phyloP scores from a whole-genome alignment of 306 rosid species.

The Alnus glutinosa region DNA sequence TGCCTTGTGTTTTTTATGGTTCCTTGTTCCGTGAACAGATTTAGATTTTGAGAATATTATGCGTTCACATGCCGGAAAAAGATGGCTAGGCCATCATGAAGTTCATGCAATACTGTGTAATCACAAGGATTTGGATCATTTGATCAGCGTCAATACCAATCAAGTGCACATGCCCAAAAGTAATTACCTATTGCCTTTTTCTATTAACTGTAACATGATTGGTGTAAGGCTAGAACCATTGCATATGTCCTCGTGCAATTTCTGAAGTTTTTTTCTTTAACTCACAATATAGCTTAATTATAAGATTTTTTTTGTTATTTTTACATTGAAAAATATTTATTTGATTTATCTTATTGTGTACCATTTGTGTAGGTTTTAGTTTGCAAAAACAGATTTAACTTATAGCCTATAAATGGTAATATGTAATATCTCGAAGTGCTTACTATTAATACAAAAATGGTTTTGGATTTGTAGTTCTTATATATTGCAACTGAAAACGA shows the following conservation, averaged over 20 bases:
- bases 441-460: background rate
- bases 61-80: slow-evolving; percentile 61
- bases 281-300: too few relatives aligned
- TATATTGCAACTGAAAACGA: slow-evolving; percentile 9
- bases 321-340: background rate
- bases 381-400: too few relatives aligned
- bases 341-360: too few relatives aligned
- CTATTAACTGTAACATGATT: slow-evolving; percentile 20
- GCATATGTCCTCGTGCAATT: background rate
- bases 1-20: slow-evolving; percentile 24
- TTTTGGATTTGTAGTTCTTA: slow-evolving; percentile 14
- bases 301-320: too few relatives aligned
- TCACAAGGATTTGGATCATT: slow-evolving; percentile 51
- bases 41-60: slow-evolving; percentile 61
- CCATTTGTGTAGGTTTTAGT: too few relatives aligned
- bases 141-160: slow-evolving; percentile 56
- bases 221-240: background rate
- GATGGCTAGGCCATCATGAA: slow-evolving; percentile 99
- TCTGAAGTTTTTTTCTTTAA: too few relatives aligned
- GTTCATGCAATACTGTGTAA: slow-evolving; percentile 86
- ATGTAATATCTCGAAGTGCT: background rate
- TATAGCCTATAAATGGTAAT: background rate
- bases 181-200: slow-evolving; percentile 37
- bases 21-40: slow-evolving; percentile 49
- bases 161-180: slow-evolving; percentile 84